A percentile compares a stretch with the other conserved stretches of the same genome.
These are phyloP conservation scores for Ascochyta fabae DNA, from an alignment of 2,329 filamentous ascomycete genomes.

Conservation along the genomic window DNA sequence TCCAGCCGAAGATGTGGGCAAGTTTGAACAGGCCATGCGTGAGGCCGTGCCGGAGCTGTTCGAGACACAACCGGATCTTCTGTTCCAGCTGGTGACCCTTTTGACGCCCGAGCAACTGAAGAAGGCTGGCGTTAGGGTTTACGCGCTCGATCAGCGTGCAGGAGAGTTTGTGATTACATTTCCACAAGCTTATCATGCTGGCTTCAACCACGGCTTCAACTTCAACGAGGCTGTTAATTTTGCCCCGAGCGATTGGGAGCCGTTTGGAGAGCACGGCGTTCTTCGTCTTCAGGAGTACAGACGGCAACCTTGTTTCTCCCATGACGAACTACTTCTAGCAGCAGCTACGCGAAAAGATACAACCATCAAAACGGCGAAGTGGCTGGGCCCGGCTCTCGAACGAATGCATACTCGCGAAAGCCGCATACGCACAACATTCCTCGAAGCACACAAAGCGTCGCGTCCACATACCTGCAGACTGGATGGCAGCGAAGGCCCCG, in stretches of 20 bases:
- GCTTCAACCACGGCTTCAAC: constrained; percentile 98
- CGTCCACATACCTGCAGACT: constrained; percentile 46
- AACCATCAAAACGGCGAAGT: constrained; percentile 90
- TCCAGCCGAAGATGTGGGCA: constrained; percentile 88
- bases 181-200: constrained; percentile 94
- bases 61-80: constrained; percentile 91
- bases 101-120: constrained; percentile 90
- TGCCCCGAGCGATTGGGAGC: constrained; percentile 93
- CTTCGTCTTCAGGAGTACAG: constrained; percentile 85
- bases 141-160: constrained; percentile 92
- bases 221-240: constrained; percentile 99
- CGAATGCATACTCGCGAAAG: constrained; percentile 78
- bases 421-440: constrained; percentile 70
- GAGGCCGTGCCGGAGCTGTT: constrained; percentile 96
- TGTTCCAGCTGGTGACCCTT: constrained; percentile 97
- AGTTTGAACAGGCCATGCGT: constrained; percentile 94
- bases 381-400: constrained; percentile 86
- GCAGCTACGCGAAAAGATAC: constrained; percentile 78
- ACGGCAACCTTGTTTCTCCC: constrained; percentile 93
- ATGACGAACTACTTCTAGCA: constrained; percentile 92
- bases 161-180: constrained; percentile 97
- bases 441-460: constrained; percentile 66
- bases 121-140: constrained; percentile 91
- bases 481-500: constrained; percentile 59
- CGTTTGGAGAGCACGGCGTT: constrained; percentile 84